Base-by-base conservation (phyloP, 305 asterid species). In the Fraxinus floribunda region DNA sequence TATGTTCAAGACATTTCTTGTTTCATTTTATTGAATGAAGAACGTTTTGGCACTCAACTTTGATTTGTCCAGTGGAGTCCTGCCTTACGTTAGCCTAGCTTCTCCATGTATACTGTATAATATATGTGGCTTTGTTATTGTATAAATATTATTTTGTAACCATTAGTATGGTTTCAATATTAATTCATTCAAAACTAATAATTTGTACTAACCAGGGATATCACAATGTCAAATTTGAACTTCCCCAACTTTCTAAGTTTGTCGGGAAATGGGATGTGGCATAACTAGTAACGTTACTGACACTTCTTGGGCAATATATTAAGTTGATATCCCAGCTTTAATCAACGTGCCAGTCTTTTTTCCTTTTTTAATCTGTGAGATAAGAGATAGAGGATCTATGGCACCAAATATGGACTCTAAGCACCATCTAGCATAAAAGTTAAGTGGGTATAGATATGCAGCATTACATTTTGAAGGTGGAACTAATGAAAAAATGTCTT, bases 401-500 rank as follows among this genome's bases (percentile, higher is more conserved):
- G 73, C 35, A 9, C 3, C 73, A 64, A 26, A 64, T 11, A 26
- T 66, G 36, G 74, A 66, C 36, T 66, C 74, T 66, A 66, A 66
- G 20, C 74, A 66, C 18, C n/a, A 66, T 26, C 9, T 66, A 66
- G 74, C 34, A 66, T 11, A 64, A 64, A 64, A 9, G 72, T 20
- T 52, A 52, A 55, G 66, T 5, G 26, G 71, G 71, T 62, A 3
- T 66, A 22, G 73, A 66, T 26, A 26, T 22, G 35, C 73, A 66
- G 73, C 36, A 66, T 68, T 68, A 32, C 32, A 71, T 30, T 70
- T 15, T 29, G 39, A 32, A 13, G 20, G 44, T 7, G 76, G 38
- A 77, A 38, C 60, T 84, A 83, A 81, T 52, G 39, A 74, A 75
- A 64, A 29, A 71, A 76, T 18, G 77, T 75, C 83, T 62, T 84